Conservation (phyloP, 1,284 basidiomycete species). For the Agaricales sp. region DNA sequence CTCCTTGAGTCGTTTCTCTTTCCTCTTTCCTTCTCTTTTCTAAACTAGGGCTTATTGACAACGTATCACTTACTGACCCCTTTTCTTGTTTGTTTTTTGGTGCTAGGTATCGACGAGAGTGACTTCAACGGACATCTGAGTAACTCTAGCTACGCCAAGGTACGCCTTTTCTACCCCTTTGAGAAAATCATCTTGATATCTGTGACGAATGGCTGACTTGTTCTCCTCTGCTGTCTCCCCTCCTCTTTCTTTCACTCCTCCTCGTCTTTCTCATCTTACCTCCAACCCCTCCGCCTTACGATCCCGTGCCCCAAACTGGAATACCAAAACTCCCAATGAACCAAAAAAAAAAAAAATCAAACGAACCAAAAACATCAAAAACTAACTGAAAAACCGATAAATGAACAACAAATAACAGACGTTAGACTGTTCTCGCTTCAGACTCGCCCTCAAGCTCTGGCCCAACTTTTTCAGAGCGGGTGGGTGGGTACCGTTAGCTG, state of each 20-base stretch:
- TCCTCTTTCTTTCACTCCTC: neutral
- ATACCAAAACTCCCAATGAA: too few relatives aligned
- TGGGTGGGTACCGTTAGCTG: slow-evolving; percentile 63
- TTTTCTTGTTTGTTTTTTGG: neutral
- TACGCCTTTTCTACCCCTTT: slow-evolving; percentile 14
- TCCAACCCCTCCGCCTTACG: neutral
- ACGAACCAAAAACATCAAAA: too few relatives aligned
- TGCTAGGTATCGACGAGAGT: slow-evolving; percentile 51
- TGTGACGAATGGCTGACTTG: too few relatives aligned
- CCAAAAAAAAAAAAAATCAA: too few relatives aligned
- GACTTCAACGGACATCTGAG: slow-evolving; percentile 67
- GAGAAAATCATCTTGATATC: neutral
- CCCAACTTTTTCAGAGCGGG: slow-evolving; percentile 55
- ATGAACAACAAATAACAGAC: too few relatives aligned
- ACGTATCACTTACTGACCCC: slow-evolving; percentile 1
- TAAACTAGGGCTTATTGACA: neutral
- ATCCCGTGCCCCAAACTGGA: too few relatives aligned
- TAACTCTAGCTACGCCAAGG: slow-evolving; percentile 72
- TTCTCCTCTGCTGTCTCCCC: neutral
- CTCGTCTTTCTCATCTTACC: neutral
- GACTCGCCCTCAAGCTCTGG: slow-evolving; percentile 36
- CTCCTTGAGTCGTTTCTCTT: neutral
- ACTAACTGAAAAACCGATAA: too few relatives aligned
- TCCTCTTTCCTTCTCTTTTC: neutral
- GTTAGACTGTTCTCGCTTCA: slow-evolving; percentile 32